Base-by-base conservation (phyloP, 1,284 basidiomycete species). In the Amylostereum chailletii region DNA sequence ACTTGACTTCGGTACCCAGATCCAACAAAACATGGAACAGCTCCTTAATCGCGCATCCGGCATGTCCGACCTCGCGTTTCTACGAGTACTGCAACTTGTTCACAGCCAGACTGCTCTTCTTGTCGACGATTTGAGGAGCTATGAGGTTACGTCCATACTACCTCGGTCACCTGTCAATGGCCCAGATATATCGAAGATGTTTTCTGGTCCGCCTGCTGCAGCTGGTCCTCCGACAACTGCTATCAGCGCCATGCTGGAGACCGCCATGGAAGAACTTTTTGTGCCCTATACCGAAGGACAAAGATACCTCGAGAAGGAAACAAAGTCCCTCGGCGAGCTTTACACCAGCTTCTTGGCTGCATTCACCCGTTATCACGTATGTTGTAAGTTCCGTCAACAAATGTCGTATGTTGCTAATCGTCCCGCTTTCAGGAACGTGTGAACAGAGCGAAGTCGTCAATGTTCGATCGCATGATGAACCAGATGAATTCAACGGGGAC, bases 211-310 rank as follows among this genome's bases (percentile, higher is more conserved):
- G 7, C 63, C 75, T 7, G 58, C 68, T 11, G 62, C 72, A 2
- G 62, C 71, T 31, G 64, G 66, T 4, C 55, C 58, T 1, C 40
- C 64, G 2, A 59, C 67, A 8, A 61, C 73, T 1, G 63, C 72
- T 3, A 71, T 96, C 19, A 82, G 83, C 31, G 76, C 81, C 0
- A 94, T 98, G 89, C 74, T 99, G 9, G 96, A 99, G 64, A 86
- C 84, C 33, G 87, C 92, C 1, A 86, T 98, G 77, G 96, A 98
- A 57, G 96, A 99, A 63, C 78, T 99, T 11, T 99, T 99, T 57
- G 83, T 94, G 29, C 91, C 92, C 2, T 98, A 96, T 64, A 88
- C 88, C 4, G 94, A 96, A 65, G 92, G 90, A 2, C 83, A 83
- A 50, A 77, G 93, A 52, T 99, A 99, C 62, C 75, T 99, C 3